A percentile compares a stretch with the other conserved stretches of the same genome.
phyloP scores from a whole-genome alignment of 306 rosid genomes.

The Cyclanthera cordifolia region DNA sequence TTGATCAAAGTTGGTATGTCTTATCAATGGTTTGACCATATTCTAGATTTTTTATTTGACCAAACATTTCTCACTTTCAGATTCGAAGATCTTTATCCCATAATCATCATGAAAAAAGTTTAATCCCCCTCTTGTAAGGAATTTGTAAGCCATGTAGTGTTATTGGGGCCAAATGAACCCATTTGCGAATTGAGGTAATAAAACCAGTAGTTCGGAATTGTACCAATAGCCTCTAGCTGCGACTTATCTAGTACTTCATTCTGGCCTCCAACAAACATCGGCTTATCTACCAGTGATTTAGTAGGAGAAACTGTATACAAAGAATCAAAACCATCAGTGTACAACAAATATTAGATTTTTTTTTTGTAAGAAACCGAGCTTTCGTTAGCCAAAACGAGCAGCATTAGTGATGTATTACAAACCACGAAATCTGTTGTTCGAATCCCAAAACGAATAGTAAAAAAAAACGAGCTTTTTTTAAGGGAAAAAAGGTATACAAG shows the following conservation, averaged over 20 bases:
- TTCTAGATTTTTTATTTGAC: background rate
- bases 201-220: constrained; percentile 5
- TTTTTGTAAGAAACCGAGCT: background rate
- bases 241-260: constrained; percentile 35
- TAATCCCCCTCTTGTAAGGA: background rate
- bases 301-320: constrained; percentile 26
- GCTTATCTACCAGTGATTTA: constrained; percentile 30
- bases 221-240: constrained; percentile 64
- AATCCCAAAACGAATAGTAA: too few species aligned
- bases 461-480: too few species aligned
- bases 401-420: too few species aligned
- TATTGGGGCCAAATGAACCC: background rate
- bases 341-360: background rate
- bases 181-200: constrained; percentile 6
- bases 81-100: background rate
- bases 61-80: background rate
- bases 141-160: background rate
- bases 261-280: constrained; percentile 32
- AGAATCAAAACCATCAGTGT: background rate
- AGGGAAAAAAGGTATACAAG: background rate
- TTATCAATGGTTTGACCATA: background rate
- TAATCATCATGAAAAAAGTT: background rate
- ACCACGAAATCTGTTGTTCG: too few species aligned
- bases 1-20: background rate
- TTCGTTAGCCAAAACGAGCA: too few species aligned